These are phyloP conservation scores for Barnettozyma sucrosica DNA, from an alignment of 805 yeast species.

Conservation along the genomic window DNA sequence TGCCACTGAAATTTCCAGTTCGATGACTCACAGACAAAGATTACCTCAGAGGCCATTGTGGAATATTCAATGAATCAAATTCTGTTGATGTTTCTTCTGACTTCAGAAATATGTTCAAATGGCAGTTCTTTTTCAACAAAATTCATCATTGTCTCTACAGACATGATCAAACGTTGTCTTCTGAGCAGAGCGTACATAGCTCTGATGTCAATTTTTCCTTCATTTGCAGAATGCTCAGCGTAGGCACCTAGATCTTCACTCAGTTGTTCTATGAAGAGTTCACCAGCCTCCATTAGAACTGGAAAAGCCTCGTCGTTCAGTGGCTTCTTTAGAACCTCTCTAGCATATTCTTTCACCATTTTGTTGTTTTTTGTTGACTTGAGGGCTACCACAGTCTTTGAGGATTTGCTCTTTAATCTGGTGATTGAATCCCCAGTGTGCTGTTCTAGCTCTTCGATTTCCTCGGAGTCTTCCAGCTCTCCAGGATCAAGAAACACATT, in stretches of 20 bases:
- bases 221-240: slow-evolving; percentile 28
- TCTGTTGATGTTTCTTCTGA: background rate
- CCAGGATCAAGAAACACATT: slow-evolving; percentile 1
- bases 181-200: slow-evolving; percentile 26
- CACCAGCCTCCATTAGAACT: slow-evolving; percentile 23
- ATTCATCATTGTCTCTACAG: slow-evolving; percentile 17
- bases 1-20: background rate
- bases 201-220: slow-evolving; percentile 22
- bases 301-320: slow-evolving; percentile 19
- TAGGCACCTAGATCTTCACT: slow-evolving; percentile 28
- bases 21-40: background rate
- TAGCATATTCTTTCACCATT: slow-evolving; percentile 8
- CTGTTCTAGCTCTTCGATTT: background rate
- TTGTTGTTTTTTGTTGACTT: slow-evolving; percentile 1
- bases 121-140: slow-evolving; percentile 22
- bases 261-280: slow-evolving; percentile 25
- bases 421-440: background rate
- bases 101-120: background rate
- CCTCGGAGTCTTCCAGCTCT: background rate
- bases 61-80: background rate
- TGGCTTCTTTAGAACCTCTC: slow-evolving; percentile 10
- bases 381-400: background rate
- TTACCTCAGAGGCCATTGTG: background rate
- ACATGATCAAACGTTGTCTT: slow-evolving; percentile 25
- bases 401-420: background rate